Conservation (phyloP, 345 rosid genomes). For the Gynandropsis gynandra region DNA sequence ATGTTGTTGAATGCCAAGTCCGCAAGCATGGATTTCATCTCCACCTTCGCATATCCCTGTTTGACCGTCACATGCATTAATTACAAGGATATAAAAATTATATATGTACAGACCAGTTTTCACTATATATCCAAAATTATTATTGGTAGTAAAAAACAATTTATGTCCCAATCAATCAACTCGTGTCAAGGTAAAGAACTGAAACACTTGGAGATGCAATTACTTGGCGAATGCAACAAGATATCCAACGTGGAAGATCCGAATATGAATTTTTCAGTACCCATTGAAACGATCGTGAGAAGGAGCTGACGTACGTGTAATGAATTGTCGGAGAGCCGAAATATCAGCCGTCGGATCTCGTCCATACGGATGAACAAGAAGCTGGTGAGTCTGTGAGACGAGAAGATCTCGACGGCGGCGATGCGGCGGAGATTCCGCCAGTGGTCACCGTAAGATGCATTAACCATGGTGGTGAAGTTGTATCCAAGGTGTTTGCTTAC, state of each 20-base stretch:
- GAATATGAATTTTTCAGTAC: too few relatives aligned
- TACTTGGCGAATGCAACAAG: too few relatives aligned
- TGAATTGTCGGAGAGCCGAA: conserved; percentile 23
- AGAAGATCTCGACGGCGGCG: conserved; percentile 34
- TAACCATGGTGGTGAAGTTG: conserved; percentile 28
- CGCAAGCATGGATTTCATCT: conserved; percentile 33
- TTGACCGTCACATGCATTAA: too few relatives aligned
- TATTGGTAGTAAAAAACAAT: too few relatives aligned
- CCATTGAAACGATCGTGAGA: too few relatives aligned
- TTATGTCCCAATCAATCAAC: too few relatives aligned
- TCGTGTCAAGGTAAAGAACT: too few relatives aligned
- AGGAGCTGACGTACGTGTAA: conserved; percentile 18
- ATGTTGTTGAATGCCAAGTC: conserved; percentile 36
- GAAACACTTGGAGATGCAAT: too few relatives aligned
- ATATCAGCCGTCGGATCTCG: conserved; percentile 30
- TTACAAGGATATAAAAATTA: neutral
- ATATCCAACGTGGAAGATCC: too few relatives aligned
- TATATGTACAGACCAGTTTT: too few relatives aligned
- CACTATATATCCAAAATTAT: too few relatives aligned
- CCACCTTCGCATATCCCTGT: conserved; percentile 29
- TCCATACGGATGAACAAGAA: conserved; percentile 24
- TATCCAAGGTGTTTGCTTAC: conserved; percentile 24
- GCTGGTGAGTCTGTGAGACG: conserved; percentile 25
- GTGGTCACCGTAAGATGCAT: conserved; percentile 35
- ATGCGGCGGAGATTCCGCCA: conserved; percentile 46